Evolutionary conservation across 768 basidiomycete species (phyloP).

Genomic region (Boletus subcaerulescens): DNA sequence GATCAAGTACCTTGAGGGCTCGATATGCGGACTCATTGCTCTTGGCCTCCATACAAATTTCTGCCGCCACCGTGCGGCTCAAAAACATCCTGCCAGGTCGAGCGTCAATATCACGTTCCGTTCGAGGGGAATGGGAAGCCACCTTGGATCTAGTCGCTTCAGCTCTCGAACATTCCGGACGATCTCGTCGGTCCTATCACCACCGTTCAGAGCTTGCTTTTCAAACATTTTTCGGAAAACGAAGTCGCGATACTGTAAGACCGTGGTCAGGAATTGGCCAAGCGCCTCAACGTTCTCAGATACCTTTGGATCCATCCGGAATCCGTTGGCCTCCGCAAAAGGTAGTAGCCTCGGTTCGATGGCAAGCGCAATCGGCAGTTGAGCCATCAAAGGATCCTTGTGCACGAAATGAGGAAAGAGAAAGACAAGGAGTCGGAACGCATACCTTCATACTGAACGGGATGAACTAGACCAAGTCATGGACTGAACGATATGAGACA

Average conservation of each 20-base stretch:
- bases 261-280: conserved; percentile 10
- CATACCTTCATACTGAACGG: conserved; percentile 70
- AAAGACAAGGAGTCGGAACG: not conserved
- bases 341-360: conserved; percentile 75
- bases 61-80: conserved; percentile 78
- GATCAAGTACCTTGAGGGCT: conserved; percentile 66
- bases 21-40: conserved; percentile 65
- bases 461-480: conserved; percentile 54
- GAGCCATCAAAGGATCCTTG: conserved; percentile 75
- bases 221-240: conserved; percentile 89
- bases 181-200: conserved; percentile 59
- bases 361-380: conserved; percentile 73
- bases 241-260: conserved; percentile 69
- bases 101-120: conserved; percentile 1
- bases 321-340: conserved; percentile 69
- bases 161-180: conserved; percentile 68
- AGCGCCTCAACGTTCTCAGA: conserved; percentile 3
- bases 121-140: conserved; percentile 20
- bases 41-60: conserved; percentile 80
- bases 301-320: conserved; percentile 76
- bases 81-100: conserved; percentile 65
- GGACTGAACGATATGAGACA: conserved; percentile 1
- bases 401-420: conserved; percentile 2
- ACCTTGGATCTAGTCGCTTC: conserved; percentile 68
- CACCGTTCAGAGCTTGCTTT: conserved; percentile 45